A percentile compares a stretch with the other conserved stretches of the same genome.
Evolutionary conservation across 345 rosid species (phyloP).

Genomic region (Streptanthus diversifolius): DNA sequence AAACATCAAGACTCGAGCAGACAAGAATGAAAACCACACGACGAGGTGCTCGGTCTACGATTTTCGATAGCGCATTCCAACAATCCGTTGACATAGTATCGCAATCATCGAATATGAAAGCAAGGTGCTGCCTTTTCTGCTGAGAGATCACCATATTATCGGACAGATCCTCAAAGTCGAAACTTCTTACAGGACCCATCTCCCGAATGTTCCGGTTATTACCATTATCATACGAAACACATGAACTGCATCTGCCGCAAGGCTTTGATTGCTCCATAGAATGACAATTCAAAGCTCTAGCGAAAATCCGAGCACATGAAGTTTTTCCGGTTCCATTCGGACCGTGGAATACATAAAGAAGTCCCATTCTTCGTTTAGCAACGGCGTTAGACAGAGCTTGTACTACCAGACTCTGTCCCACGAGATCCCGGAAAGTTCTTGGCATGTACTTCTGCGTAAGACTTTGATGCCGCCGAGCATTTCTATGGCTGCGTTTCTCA

Average conservation of each 20-base stretch:
- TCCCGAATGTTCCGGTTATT: constrained; percentile 68
- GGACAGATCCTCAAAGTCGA: constrained; percentile 64
- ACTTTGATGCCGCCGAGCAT: constrained; percentile 60
- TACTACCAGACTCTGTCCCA: constrained; percentile 81
- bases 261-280: constrained; percentile 71
- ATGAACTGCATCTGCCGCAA: constrained; percentile 73
- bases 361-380: constrained; percentile 65
- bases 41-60: constrained; percentile 76
- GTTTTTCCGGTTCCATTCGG: constrained; percentile 98
- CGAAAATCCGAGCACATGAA: constrained; percentile 84
- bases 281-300: constrained; percentile 89
- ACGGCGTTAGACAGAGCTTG: constrained; percentile 93
- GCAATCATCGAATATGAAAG: constrained; percentile 81
- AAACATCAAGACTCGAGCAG: constrained; percentile 78
- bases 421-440: constrained; percentile 64
- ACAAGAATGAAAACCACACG: constrained; percentile 78
- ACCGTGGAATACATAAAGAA: constrained; percentile 87
- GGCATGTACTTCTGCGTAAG: constrained; percentile 86
- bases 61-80: constrained; percentile 82
- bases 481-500: constrained; percentile 34
- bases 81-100: constrained; percentile 68
- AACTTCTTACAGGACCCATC: constrained; percentile 74
- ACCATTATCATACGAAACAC: constrained; percentile 66
- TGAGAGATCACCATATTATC: constrained; percentile 54
- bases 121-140: constrained; percentile 49